Conservation (phyloP, 2,329 filamentous ascomycete species). For the Beauveria pseudobassiana region DNA sequence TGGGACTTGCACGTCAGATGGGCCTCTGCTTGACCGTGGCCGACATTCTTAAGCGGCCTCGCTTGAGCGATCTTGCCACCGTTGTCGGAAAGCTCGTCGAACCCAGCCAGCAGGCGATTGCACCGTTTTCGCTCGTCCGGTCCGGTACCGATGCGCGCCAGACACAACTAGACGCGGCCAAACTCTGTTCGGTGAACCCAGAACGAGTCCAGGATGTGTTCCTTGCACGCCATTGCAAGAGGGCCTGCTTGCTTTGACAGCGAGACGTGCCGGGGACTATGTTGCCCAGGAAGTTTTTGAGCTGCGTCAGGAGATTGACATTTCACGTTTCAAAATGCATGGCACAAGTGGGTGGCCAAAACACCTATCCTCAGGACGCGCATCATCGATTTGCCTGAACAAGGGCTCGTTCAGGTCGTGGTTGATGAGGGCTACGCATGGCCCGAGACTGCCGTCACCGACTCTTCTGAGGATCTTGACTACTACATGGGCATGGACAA, state of each 20-base stretch:
- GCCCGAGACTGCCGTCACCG: neutral
- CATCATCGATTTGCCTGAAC: constrained; percentile 2
- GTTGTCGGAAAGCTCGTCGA: constrained; percentile 8
- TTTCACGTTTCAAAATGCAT: constrained; percentile 11
- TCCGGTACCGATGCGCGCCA: neutral
- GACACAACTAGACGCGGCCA: constrained; percentile 2
- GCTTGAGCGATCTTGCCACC: constrained; percentile 36
- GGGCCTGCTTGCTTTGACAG: constrained; percentile 15
- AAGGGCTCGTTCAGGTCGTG: neutral
- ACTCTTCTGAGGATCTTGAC: neutral
- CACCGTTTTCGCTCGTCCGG: neutral
- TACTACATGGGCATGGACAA: neutral
- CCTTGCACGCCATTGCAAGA: constrained; percentile 18
- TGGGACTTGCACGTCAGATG: constrained; percentile 31
- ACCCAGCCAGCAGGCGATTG: neutral
- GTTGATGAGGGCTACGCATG: neutral
- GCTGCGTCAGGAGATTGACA: constrained; percentile 12
- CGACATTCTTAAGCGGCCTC: constrained; percentile 36
- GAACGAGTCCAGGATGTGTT: constrained; percentile 15
- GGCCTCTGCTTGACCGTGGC: constrained; percentile 36
- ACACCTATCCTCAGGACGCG: constrained; percentile 12
- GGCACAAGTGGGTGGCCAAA: constrained; percentile 14
- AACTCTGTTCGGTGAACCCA: constrained; percentile 12
- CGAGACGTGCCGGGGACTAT: constrained; percentile 14
- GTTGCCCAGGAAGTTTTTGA: constrained; percentile 13